phyloP scores from a whole-genome alignment of 768 basidiomycete genomes.

The Amanita rimosa region DNA sequence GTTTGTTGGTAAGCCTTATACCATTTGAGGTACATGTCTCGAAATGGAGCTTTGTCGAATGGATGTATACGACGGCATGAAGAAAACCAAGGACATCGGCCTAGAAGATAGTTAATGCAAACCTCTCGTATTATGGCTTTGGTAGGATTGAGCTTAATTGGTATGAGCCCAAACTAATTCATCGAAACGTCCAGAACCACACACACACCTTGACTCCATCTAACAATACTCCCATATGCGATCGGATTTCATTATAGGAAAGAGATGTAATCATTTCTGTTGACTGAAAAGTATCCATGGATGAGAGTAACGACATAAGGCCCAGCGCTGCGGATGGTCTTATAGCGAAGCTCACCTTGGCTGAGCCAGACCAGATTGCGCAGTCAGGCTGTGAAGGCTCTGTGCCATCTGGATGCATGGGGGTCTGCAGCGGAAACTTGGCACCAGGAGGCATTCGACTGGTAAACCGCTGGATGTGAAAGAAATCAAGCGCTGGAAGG shows the following conservation, averaged over 20 bases:
- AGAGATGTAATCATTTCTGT: neutral
- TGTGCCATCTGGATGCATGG: neutral
- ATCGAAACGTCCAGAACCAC: neutral
- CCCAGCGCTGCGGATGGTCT: neutral
- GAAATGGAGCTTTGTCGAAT: conserved; percentile 9
- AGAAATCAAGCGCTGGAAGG: neutral
- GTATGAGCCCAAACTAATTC: neutral
- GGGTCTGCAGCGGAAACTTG: neutral
- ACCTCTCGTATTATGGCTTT: conserved; percentile 15
- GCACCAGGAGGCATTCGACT: neutral
- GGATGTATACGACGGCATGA: conserved; percentile 22
- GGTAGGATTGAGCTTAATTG: conserved; percentile 18
- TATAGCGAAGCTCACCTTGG: too few species aligned
- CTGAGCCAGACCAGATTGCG: neutral
- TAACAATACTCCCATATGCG: neutral
- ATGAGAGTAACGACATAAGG: neutral
- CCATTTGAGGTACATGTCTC: neutral
- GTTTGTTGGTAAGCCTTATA: neutral
- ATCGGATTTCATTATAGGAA: neutral
- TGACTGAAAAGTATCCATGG: neutral
- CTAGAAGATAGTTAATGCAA: conserved; percentile 18
- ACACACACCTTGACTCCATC: neutral
- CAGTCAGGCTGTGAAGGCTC: neutral
- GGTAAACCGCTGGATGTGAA: neutral
- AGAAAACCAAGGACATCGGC: conserved; percentile 10